Base-by-base conservation (phyloP, 2,329 filamentous ascomycete genomes). In the Apiospora phragmitis region DNA sequence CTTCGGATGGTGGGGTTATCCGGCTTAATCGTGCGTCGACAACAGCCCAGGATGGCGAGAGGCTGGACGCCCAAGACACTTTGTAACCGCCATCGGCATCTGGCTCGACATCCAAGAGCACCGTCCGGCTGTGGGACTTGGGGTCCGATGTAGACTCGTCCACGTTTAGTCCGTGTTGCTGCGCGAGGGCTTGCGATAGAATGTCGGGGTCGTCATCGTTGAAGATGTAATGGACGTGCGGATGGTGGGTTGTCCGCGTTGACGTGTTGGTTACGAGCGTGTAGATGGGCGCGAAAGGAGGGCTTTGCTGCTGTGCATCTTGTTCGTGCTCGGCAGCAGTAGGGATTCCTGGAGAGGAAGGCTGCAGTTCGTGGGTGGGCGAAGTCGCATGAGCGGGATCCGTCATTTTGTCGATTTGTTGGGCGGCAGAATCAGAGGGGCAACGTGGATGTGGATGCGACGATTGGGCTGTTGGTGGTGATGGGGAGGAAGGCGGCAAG, bases 161-260 rank as follows among this genome's bases (percentile, higher is more conserved):
- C 72, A 76, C 77, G 76, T 80, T 71, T 32, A 74, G 70, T 69
- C 83, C 79, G 71, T 83, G 83, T 68, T 85, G 82, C 70, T 83
- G 83, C 69, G 79, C 89, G 81, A 80, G 91, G 1, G 92, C 91
- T 47, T 90, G 87, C 1, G 92, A 92, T 47, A 97, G 85, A 62
- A 93, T 84, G 65, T 95, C 92, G 1, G 91, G 89, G 78, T 98
- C 94, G 81, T 98, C 96, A 81, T 98, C 95, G 75, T 90, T 89
- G 84, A 99, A 98, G 77, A 98, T 88, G 83, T 98, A 98, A 83
- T 95, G 94, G 1, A 97, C 90, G 69, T 89, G 90, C 1, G 95
- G 96, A 79, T 98, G 95, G 76, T 94, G 87, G 72, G 94, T 93
- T 65, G 93, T 89, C 76, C 90, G 88, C 11, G 89, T 91, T n/a